Evolutionary conservation across 192 early-diverging fungal genomes (phyloP).

Genomic region (Dimargaris xerosporica): DNA sequence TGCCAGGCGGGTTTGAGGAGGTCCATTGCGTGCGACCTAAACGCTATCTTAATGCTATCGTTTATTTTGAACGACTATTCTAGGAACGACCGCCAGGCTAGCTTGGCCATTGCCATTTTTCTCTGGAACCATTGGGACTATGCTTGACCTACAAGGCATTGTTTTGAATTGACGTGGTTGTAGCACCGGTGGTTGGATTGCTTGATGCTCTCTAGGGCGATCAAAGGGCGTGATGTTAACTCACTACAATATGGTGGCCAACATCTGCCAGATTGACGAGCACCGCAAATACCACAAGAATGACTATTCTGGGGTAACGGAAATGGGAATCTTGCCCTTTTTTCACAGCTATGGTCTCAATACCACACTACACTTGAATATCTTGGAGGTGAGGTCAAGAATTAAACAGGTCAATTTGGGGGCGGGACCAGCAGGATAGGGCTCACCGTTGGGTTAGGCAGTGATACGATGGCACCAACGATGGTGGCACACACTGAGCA

Average conservation of each 20-base stretch:
- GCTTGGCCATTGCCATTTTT: background rate
- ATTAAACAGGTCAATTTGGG: too few relatives aligned
- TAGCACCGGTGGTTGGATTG: too few relatives aligned
- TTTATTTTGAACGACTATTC: background rate
- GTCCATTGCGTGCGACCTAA: background rate
- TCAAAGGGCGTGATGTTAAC: conserved; percentile 52
- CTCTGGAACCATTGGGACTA: background rate
- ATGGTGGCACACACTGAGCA: too few relatives aligned
- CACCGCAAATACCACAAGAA: conserved; percentile 12
- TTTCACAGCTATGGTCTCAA: conserved; percentile 58
- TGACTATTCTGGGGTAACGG: background rate
- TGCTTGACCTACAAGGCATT: too few relatives aligned
- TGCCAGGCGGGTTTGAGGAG: background rate
- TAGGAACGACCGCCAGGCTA: background rate
- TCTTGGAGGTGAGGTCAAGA: too few relatives aligned
- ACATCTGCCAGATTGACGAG: conserved; percentile 30
- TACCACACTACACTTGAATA: conserved; percentile 25
- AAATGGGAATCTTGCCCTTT: conserved; percentile 43
- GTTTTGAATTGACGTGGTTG: too few relatives aligned
- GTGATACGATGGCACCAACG: too few relatives aligned
- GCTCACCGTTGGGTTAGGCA: too few relatives aligned
- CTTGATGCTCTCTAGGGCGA: conserved; percentile 20
- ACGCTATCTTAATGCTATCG: background rate
- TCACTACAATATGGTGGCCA: conserved; percentile 53
- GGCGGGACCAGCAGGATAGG: too few relatives aligned